Conservation (phyloP, 108 stramenopile species). For the Nitzschia sp. region DNA sequence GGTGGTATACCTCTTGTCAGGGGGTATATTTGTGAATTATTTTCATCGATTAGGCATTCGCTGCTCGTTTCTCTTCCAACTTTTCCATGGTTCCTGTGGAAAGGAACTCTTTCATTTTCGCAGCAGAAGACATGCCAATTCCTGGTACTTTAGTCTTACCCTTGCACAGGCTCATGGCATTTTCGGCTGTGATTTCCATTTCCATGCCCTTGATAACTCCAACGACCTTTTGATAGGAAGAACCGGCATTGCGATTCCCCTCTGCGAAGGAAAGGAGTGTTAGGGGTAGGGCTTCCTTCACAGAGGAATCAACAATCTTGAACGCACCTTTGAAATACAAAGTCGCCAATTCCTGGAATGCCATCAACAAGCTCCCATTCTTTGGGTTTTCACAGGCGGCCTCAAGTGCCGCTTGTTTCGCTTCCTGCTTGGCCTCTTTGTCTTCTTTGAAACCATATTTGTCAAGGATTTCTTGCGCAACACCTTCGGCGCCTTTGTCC, state of each 20-base stretch:
- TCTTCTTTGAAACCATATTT: conserved; percentile 62
- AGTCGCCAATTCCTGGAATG: conserved; percentile 54
- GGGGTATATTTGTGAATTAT: background rate
- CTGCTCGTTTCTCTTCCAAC: conserved; percentile 69
- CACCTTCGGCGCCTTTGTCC: conserved; percentile 39
- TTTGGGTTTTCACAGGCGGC: conserved; percentile 43
- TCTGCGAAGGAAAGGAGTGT: conserved; percentile 9
- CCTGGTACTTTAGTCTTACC: conserved; percentile 73
- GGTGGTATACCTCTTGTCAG: background rate
- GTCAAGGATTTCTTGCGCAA: conserved; percentile 48
- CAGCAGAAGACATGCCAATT: conserved; percentile 69
- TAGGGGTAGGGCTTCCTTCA: background rate
- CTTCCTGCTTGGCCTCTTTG: conserved; percentile 44
- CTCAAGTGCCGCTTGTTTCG: conserved; percentile 44
- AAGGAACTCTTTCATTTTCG: conserved; percentile 71
- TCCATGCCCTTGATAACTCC: conserved; percentile 52
- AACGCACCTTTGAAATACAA: conserved; percentile 27
- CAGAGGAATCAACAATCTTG: background rate
- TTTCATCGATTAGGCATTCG: background rate
- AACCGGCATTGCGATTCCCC: conserved; percentile 52
- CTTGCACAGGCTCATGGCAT: conserved; percentile 70
- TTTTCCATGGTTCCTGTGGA: conserved; percentile 72
- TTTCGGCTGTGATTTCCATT: conserved; percentile 68
- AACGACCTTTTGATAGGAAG: conserved; percentile 43
- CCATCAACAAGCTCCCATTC: conserved; percentile 56